Evolutionary conservation across 73 alveolate species (phyloP), one percentile per base, ranked within the genome.

Genomic region (Uronychia setigera): DNA sequence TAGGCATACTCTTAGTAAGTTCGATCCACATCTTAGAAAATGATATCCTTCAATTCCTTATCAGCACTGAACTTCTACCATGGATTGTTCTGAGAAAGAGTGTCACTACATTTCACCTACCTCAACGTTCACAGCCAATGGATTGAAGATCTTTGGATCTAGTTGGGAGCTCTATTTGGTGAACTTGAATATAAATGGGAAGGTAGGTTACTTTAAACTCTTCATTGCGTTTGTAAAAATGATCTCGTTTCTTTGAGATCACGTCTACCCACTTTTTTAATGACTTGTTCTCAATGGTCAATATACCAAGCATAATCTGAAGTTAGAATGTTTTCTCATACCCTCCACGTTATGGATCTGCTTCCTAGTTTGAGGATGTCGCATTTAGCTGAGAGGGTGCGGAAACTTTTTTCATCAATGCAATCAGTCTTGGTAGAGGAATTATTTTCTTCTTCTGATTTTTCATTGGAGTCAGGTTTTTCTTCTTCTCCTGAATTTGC

Each of bases 61-160:
- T 96, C 96, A 82, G 84, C 95, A 85, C 89, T 88, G 91, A 91
- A 89, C 46, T 87, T 88, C 30, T 91, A 87, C 99, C 99, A 96
- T 28, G 94, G 92, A 74, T 89, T 92, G 82, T 90, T 87, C 74
- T 83, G 59, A n/a, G n/a, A n/a, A n/a, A n/a, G n/a, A n/a, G n/a
- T n/a, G n/a, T n/a, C n/a, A n/a, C n/a, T n/a, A n/a, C n/a, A n/a
- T n/a, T n/a, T n/a, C n/a, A n/a, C n/a, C n/a, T n/a, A n/a, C n/a
- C n/a, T n/a, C n/a, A 9, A 80, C 76, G 33, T 85, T 79, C 29
- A 46, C 81, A 46, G 93, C 88, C 76, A 92, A 75, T 29, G 97
- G 97, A 74, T 92, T 92, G 83, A 92, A 92, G 19, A 83, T 76
- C 87, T 74, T 88, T 28, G 97, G 97, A 67, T 92, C 97, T 0